phyloP scores from a whole-genome alignment of 768 basidiomycete species.

The Calocera viscosa region DNA sequence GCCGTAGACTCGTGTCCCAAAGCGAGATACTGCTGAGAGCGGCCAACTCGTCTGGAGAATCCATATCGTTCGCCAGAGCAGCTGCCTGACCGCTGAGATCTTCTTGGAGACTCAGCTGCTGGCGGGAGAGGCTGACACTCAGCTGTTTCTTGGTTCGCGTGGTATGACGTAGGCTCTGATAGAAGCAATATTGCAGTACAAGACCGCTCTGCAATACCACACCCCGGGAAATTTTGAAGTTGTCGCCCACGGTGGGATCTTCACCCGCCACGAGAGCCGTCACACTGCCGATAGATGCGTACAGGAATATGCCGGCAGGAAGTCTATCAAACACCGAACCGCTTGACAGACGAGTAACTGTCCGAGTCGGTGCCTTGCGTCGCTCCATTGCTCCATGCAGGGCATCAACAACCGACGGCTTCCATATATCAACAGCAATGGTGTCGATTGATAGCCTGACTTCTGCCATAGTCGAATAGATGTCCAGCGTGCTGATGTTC shows the following conservation, averaged over 20 bases:
- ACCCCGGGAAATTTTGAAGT: slow-evolving; percentile 54
- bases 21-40: slow-evolving; percentile 36
- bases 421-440: slow-evolving; percentile 56
- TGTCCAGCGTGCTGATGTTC: slow-evolving; percentile 25
- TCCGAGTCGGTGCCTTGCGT: not conserved
- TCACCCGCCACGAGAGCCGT: slow-evolving; percentile 60
- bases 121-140: slow-evolving; percentile 27
- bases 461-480: slow-evolving; percentile 35
- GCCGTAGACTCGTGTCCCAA: slow-evolving; percentile 47
- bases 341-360: not conserved
- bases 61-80: slow-evolving; percentile 28
- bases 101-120: slow-evolving; percentile 42
- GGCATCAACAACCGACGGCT: slow-evolving; percentile 42
- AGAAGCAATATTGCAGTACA: slow-evolving; percentile 44
- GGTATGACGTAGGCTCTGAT: slow-evolving; percentile 25
- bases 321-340: slow-evolving; percentile 29
- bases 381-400: slow-evolving; percentile 21
- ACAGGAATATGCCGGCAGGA: slow-evolving; percentile 43
- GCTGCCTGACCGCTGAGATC: slow-evolving; percentile 40
- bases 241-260: slow-evolving; percentile 65
- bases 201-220: slow-evolving; percentile 44
- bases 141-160: slow-evolving; percentile 10
- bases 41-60: slow-evolving; percentile 25
- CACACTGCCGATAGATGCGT: slow-evolving; percentile 47
- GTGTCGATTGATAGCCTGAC: slow-evolving; percentile 43